Base-by-base conservation (phyloP, 768 basidiomycete genomes). In the Mycena galericulata region DNA sequence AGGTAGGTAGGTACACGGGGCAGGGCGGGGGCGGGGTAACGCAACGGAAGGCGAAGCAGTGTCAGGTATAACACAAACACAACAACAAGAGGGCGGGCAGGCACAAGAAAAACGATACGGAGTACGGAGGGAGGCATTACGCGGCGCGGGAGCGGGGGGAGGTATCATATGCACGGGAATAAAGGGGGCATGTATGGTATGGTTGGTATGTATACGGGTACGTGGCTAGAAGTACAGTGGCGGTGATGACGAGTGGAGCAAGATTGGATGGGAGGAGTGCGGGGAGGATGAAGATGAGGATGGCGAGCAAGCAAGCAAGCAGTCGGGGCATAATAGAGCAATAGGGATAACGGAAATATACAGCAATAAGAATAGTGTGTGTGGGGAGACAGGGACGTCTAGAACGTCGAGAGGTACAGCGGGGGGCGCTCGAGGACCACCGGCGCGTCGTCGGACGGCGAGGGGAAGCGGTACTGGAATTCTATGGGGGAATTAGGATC, bases 381-480 rank as follows among this genome's bases (percentile, higher is more conserved):
- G 58, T 41, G 68, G 55, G 65, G 36, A 57, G 68, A 20, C 10
- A 63, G 64, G 72, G 72, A 71, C 56, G 66, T 54, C 81, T 75
- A 92, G 74, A 92, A 92, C 2, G 91, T 92, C 43, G 91, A 89
- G 62, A 89, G 75, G 41, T 80, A 80, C 65, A 81, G 80, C n/a
- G 88, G 87, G 27, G 82, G 86, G 36, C 82, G 78, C 43, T 84
- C 82, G 10, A 87, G 65, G 27, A 73, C 79, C 17, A 81, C 73
- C 9, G 84, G 84, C 72, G 86, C 85, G 50, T 82, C 81, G 65
- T 87, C 80, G 73, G 81, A 84, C 43, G 27, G 17, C 15, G 56
- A 24, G 50, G 85, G 83, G 69, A 86, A 87, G 51, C 91, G 86
- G 65, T 91, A 89, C 75, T 90, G 90, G 79, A 92, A 91, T n/a